Base-by-base conservation (phyloP, 2,329 filamentous ascomycete species). In the Biscogniauxia sp. region DNA sequence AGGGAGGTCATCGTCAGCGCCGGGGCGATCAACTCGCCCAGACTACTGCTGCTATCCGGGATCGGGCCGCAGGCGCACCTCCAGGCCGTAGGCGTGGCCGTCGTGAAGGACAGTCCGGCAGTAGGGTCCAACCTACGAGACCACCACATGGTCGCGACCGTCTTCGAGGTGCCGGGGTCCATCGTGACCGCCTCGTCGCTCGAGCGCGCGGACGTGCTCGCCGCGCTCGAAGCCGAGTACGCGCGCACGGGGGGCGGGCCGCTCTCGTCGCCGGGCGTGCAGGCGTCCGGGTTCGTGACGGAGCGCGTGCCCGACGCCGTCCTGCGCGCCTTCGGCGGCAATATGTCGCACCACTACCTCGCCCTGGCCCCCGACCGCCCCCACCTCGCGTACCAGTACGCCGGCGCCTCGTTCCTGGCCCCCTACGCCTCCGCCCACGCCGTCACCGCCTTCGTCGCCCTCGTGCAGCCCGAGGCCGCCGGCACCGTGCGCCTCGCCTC, bases 401-500 rank as follows among this genome's bases (percentile, higher is more conserved):
- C 56, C 4, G 56, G 54, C 1, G 28, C 58, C 5, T 37, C 60
- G 2, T 76, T 77, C 32, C 74, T 85, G 20, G 84, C 80, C 0
- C 80, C 83, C 63, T 75, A 80, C 0, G 77, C 57, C 3, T 53
- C 59, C 53, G 32, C 56, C 41, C 62, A 58, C 52, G 72, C 74
- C 5, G 81, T 83, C 20, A 79, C 77, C 0, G 80, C 51, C 3
- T 64, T 60, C 53, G 58, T 61, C 1, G 66, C 65, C 2, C 59
- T 68, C 19, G 59, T 66, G 9, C 66, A 68, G 56, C 66, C 66
- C 3, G 66, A 68, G 52, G 59, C 60, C 2, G 45, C 60, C 3
- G 66, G 66, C 1, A 54, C 45, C 15, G 51, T 86, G 13, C 77
- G 70, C 1, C 77, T 86, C 3, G 74, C 72, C 37, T 84, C 82